phyloP scores from a whole-genome alignment of 257 asterid genomes.

The Vinca minor region DNA sequence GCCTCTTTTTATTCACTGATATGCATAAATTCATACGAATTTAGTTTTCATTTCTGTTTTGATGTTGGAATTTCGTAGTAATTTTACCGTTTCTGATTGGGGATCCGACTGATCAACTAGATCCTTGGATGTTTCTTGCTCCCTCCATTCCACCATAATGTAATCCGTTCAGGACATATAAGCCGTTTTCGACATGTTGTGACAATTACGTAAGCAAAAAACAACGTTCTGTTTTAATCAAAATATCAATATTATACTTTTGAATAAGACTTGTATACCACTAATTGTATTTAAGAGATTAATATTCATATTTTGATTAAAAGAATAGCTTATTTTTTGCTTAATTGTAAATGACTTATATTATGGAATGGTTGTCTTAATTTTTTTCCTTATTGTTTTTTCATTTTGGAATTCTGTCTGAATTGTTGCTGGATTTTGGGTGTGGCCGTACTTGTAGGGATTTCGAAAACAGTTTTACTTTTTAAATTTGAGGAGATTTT shows the following conservation, averaged over 20 bases:
- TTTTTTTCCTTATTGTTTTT: background rate
- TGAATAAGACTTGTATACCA: no score
- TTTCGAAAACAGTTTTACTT: background rate
- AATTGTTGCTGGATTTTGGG: constrained; percentile 1
- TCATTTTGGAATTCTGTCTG: background rate
- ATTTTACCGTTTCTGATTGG: background rate
- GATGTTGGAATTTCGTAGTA: background rate
- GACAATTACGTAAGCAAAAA: no score
- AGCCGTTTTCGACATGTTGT: no score
- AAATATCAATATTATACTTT: no score
- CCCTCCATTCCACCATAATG: no score
- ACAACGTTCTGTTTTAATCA: no score
- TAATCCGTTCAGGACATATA: no score
- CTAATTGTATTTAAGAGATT: no score
- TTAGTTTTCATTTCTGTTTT: background rate
- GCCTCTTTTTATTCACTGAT: background rate
- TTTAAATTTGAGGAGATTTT: background rate
- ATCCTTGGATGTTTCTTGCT: background rate
- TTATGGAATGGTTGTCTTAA: background rate
- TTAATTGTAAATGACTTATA: no score
- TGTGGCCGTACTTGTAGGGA: background rate
- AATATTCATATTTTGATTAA: no score
- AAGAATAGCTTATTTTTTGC: no score
- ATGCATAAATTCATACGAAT: background rate
- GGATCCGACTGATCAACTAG: constrained; percentile 7